Base-by-base conservation (phyloP, 2,329 filamentous ascomycete species). In the Xylaria digitata region DNA sequence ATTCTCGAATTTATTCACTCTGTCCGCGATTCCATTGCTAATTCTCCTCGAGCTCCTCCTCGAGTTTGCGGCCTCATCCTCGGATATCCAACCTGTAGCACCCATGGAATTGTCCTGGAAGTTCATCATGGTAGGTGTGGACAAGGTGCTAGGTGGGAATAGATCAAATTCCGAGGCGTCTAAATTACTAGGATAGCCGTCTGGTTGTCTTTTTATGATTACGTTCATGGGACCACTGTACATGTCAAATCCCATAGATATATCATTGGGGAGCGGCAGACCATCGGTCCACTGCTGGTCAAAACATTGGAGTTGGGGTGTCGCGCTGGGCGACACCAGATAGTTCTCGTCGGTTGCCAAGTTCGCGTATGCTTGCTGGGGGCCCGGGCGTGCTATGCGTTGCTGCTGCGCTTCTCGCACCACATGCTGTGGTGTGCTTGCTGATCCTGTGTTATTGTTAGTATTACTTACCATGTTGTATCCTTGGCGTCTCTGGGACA, bases 401-500 rank as follows among this genome's bases (percentile, higher is more conserved):
- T 94, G 92, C 90, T 92, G 89, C 88, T 95, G 93, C 89, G 91
- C 87, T 92, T 92, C 92, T 90, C 90, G 91, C 90, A 93, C 87
- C 83, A 89, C 86, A 87, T 93, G 91, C 87, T 94, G 92, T 87
- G 84, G 83, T 82, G 82, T 86, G 75, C 80, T 80, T 82, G 83
- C 76, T 84, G 84, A 81, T 86, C 83, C 83, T 84, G 82, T 79
- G 78, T 83, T 79, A 78, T 83, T 84, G 79, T 82, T 87, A 82
- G 83, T 85, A 80, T 80, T 84, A 82, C 83, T 85, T 84, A 86
- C 82, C 82, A 80, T 81, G 73, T 75, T 78, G 75, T 83, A 83
- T 73, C 85, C 83, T 81, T 85, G 85, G 76, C 81, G 65, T 57
- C 73, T 72, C 21, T 75, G 71, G 75, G 75, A 70, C 64, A 77